Base-by-base conservation (phyloP, 2,329 filamentous ascomycete species). In the Talaromyces pinophilus region DNA sequence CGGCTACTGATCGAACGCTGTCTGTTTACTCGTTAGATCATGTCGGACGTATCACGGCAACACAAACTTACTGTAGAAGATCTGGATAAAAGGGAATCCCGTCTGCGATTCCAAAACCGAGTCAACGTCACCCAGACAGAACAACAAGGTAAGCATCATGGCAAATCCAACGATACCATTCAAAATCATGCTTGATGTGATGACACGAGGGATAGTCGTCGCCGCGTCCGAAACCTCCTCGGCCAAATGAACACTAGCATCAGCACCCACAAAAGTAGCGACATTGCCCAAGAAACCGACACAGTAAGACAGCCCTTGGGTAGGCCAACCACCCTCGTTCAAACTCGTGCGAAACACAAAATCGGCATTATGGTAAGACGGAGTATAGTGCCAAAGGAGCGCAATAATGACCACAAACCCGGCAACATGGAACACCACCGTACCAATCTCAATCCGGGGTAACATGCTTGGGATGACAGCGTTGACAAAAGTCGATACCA, bases 71-170 rank as follows among this genome's bases (percentile, higher is more conserved):
- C 67, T 76, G 75, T 15, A 80, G 66, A 87, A 88, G 22, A 88
- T 81, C 62, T 86, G 80, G 70, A 89, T 87, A 68, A 87, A 87
- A 0, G 87, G 86, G 63, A 85, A 86, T 0, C 81, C 81, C 0
- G 85, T 85, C 0, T 78, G 77, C 0, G 80, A 81, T 0, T 74
- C 73, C 3, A 85, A 72, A 0, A 82, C 79, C 0, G 71, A 73
- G 7, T 82, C 78, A 7, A 85, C 74, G 65, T 87, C 80, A 1
- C 80, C 81, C 25, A 87, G 75, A 28, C 82, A 85, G 69, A 87
- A 88, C 17, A 85, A 78, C 48, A 86, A 76, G 0, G 84, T 83
- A 11, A 87, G 77, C 17, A 87, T 71, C 79, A 87, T 85, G 22
- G 82, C 78, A 54, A 87, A 84, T 0, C 85, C 86, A 0, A 86